These are phyloP conservation scores for Verticillium zaregamsianum DNA, from an alignment of 2,329 filamentous ascomycete genomes.

Conservation along the genomic window DNA sequence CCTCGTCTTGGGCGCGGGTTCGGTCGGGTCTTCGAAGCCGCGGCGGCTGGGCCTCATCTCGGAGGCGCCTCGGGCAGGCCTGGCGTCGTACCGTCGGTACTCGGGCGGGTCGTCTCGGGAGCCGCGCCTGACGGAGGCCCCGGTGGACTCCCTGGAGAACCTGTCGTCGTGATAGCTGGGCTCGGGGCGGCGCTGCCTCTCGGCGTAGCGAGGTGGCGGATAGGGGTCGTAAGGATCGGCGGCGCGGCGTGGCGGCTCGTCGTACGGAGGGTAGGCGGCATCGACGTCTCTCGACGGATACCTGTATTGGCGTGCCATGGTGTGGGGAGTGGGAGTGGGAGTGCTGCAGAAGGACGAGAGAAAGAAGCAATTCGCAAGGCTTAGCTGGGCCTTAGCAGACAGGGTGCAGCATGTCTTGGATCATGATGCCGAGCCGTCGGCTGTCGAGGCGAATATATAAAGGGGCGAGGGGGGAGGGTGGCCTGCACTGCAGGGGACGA, in stretches of 20 bases:
- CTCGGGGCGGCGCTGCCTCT: not conserved
- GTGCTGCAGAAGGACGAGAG: not conserved
- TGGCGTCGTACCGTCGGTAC: not conserved
- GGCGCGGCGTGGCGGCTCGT: not conserved
- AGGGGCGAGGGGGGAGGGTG: not conserved
- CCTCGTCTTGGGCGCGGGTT: not conserved
- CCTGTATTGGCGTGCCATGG: not conserved
- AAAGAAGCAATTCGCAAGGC: not conserved
- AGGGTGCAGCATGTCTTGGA: not conserved
- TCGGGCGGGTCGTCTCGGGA: not conserved
- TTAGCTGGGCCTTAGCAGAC: not conserved
- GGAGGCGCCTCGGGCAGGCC: not conserved
- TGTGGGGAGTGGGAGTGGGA: not conserved
- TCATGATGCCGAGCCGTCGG: not conserved
- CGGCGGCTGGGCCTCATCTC: not conserved
- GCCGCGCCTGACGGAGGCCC: not conserved
- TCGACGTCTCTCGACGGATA: not conserved
- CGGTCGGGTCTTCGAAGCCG: not conserved
- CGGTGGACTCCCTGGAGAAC: not conserved
- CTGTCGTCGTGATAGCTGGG: not conserved
- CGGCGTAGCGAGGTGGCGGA: not conserved
- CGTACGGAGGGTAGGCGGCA: constrained; percentile 1
- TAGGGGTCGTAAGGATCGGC: constrained; percentile 1
- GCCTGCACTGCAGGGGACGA: not conserved
- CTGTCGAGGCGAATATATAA: not conserved